Base-by-base conservation (phyloP, 2,329 filamentous ascomycete genomes). In the Penicillium sp. region DNA sequence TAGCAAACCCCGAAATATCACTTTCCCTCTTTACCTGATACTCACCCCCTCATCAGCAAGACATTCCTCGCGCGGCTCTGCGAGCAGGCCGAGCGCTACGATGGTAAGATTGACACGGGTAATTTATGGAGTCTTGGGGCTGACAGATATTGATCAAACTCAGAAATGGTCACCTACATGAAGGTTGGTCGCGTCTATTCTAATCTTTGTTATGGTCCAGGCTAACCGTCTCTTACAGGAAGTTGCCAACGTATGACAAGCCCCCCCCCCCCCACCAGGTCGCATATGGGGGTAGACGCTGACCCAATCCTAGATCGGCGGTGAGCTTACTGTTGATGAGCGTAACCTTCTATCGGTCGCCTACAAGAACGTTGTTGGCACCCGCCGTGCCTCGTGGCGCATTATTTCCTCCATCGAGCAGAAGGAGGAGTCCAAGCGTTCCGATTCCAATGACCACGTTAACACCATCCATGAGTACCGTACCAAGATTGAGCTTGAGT, bases 391-490 rank as follows among this genome's bases (percentile, higher is more conserved):
- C 76, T 97, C 92, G 72, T 99, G 93, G 93, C 89, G 93, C 82
- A 98, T 99, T 82, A 96, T 99, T 82, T 96, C 93, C 77, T 98
- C 95, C 77, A 98, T 99, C 80, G 93, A 98, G 85, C 93, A 98
- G 82, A 98, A 98, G 89, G 93, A 98, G 85, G 93, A 98, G 83
- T 95, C 92, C 77, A 98, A 97, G 88, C 93, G 93, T 76, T 91
- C 90, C 68, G 91, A 33, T 2, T 33, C 31, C 31, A 33, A 96
- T 75, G 93, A 95, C 85, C 93, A 98, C 80, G 91, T 97, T 73
- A 78, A 82, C 71, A 92, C 90, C 80, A 98, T 98, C 83, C 90
- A 90, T 78, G 92, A 96, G 64, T 98, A 98, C 86, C 93, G 93
- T 75, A 98, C 98, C 74, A 93, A 98, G 86, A 84, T 84, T 73